Evolutionary conservation across 2,329 filamentous ascomycete genomes (phyloP).

Genomic region (Fusarium haematococcum): DNA sequence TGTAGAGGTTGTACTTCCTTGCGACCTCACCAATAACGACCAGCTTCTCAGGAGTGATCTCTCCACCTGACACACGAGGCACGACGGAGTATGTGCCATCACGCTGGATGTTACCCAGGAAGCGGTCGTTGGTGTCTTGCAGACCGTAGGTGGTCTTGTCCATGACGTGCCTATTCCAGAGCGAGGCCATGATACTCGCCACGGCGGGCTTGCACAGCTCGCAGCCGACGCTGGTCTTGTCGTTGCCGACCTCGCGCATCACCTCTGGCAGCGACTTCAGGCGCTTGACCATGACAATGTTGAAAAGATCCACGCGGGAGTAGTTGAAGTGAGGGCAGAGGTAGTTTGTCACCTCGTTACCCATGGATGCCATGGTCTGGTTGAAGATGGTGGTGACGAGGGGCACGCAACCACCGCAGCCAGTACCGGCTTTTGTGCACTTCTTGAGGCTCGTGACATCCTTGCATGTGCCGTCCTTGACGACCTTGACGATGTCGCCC

Average conservation of each 20-base stretch:
- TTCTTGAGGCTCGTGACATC: conserved; percentile 85
- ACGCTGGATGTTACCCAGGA: conserved; percentile 88
- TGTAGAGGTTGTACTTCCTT: conserved; percentile 86
- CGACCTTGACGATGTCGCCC: conserved; percentile 76
- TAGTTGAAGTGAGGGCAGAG: conserved; percentile 87
- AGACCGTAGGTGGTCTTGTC: conserved; percentile 76
- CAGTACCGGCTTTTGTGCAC: conserved; percentile 91
- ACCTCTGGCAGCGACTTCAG: conserved; percentile 78
- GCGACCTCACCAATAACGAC: conserved; percentile 87
- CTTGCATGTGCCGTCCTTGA: conserved; percentile 85
- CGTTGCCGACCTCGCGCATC: conserved; percentile 82
- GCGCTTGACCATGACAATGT: conserved; percentile 86
- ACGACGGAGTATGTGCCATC: conserved; percentile 93
- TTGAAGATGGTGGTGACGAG: conserved; percentile 92
- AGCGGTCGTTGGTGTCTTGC: conserved; percentile 92
- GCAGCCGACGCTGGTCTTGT: conserved; percentile 80
- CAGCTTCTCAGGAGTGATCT: conserved; percentile 88
- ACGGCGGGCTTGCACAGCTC: conserved; percentile 89
- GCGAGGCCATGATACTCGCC: conserved; percentile 81
- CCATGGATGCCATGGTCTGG: conserved; percentile 86
- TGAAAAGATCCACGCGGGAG: conserved; percentile 89
- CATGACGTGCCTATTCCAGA: conserved; percentile 89
- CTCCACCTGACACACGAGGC: conserved; percentile 83
- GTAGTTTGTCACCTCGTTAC: conserved; percentile 88
- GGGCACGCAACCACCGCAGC: conserved; percentile 91